A percentile compares a stretch with the other conserved stretches of the same genome.
phyloP scores from a whole-genome alignment of 495 filamentous ascomycete genomes.

The Aspergillus leporis region DNA sequence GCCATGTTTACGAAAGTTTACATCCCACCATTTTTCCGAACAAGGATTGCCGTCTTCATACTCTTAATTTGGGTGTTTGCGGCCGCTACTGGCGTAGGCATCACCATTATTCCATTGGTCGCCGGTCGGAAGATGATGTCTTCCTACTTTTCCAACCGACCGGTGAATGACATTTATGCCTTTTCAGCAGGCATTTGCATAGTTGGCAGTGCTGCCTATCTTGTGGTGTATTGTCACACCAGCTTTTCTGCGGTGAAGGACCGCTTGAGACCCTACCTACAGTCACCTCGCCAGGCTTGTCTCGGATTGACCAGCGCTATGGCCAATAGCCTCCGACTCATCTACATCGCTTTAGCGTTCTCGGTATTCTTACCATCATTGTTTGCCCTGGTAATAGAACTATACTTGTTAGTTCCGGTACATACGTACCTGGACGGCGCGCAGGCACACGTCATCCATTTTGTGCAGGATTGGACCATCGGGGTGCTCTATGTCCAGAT shows the following conservation, averaged over 20 bases:
- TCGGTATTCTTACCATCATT: constrained; percentile 76
- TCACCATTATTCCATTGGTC: constrained; percentile 84
- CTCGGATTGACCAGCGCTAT: constrained; percentile 13
- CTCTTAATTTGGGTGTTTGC: constrained; percentile 92
- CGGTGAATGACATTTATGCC: constrained; percentile 93
- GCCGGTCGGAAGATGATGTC: constrained; percentile 79
- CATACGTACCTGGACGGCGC: constrained; percentile 70
- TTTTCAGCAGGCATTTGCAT: constrained; percentile 86
- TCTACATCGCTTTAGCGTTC: constrained; percentile 73
- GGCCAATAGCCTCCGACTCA: constrained; percentile 40
- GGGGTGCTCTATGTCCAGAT: constrained; percentile 92
- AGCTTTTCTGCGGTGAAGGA: constrained; percentile 41
- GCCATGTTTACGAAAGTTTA: constrained; percentile 80
- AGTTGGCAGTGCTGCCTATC: constrained; percentile 64
- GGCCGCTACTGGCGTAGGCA: constrained; percentile 82
- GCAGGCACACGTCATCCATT: constrained; percentile 72
- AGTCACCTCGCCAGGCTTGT: constrained; percentile 33
- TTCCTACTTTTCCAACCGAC: constrained; percentile 61
- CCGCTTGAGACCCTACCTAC: constrained; percentile 32
- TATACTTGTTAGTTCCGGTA: constrained; percentile 85
- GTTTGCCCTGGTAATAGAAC: constrained; percentile 79
- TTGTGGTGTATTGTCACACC: constrained; percentile 51
- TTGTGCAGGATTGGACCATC: constrained; percentile 92
- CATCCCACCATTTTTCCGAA: constrained; percentile 80
- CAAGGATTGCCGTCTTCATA: constrained; percentile 82